These are phyloP conservation scores for Aspergillus nanangensis DNA, from an alignment of 495 filamentous ascomycete genomes.

Conservation along the genomic window DNA sequence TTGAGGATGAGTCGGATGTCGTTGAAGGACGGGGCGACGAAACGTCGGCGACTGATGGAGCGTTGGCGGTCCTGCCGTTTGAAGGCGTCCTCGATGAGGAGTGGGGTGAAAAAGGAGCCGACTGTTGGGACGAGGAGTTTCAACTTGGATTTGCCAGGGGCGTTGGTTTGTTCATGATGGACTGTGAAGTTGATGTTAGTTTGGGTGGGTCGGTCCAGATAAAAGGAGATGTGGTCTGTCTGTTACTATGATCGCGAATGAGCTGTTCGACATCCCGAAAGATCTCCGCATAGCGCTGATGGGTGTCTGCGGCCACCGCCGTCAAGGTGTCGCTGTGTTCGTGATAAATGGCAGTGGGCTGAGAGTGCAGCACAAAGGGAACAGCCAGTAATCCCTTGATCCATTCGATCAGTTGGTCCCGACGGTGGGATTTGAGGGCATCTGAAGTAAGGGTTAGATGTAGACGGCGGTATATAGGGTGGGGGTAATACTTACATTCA, in stretches of 20 bases:
- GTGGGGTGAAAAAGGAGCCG: conserved; percentile 84
- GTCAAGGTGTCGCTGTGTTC: conserved; percentile 38
- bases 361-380: conserved; percentile 94
- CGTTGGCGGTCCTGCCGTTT: conserved; percentile 79
- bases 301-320: conserved; percentile 55
- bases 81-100: conserved; percentile 85
- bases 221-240: conserved; percentile 11
- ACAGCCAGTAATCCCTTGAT: conserved; percentile 87
- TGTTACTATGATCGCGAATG: conserved; percentile 89
- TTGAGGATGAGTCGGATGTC: conserved; percentile 91
- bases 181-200: conserved; percentile 42
- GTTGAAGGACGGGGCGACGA: conserved; percentile 96
- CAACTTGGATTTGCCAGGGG: conserved; percentile 74
- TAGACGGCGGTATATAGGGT: conserved; percentile 3
- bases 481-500: conserved; percentile 59
- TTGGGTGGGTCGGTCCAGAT: background rate
- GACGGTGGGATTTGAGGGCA: conserved; percentile 80
- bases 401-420: conserved; percentile 81
- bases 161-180: conserved; percentile 56
- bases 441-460: conserved; percentile 42
- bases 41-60: conserved; percentile 85
- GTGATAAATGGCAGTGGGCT: conserved; percentile 80
- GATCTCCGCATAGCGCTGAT: conserved; percentile 89
- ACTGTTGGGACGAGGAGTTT: conserved; percentile 88
- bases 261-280: conserved; percentile 89